Percentiles rank a stretch among this genome's conserved stretches.
phyloP scores from a whole-genome alignment of 768 basidiomycete species.

The Lactarius deliciosus region DNA sequence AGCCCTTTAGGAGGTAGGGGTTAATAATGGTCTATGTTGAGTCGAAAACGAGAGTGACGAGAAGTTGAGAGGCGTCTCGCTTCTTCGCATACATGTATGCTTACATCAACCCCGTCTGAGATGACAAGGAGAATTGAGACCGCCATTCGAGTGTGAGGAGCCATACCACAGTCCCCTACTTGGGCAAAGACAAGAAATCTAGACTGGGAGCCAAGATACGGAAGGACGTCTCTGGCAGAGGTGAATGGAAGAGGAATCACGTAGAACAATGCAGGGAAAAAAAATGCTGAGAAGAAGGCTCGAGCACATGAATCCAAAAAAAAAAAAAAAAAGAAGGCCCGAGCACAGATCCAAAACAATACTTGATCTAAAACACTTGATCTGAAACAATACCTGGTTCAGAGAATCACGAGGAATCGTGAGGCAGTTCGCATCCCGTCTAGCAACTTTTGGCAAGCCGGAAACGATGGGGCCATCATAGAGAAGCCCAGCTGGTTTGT shows the following conservation, averaged over 20 bases:
- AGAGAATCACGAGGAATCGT: neutral
- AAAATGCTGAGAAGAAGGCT: too few relatives aligned
- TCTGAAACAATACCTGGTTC: neutral
- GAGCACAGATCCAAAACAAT: neutral
- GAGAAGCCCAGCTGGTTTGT: neutral
- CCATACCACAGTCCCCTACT: too few relatives aligned
- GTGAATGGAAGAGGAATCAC: neutral
- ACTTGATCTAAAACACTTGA: too few relatives aligned
- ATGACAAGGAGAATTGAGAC: neutral
- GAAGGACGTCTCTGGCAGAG: neutral
- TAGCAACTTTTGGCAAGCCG: neutral
- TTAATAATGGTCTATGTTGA: neutral
- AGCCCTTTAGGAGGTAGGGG: neutral
- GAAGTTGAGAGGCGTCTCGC: neutral
- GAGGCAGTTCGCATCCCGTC: neutral
- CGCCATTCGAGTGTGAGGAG: neutral
- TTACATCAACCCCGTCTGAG: neutral
- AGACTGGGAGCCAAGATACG: neutral
- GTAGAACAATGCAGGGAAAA: neutral
- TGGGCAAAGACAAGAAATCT: neutral
- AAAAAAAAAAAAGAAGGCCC: neutral
- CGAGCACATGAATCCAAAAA: too few relatives aligned
- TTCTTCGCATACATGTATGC: neutral
- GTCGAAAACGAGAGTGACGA: neutral
- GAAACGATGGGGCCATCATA: neutral